Evolutionary conservation across 805 yeast species (phyloP), one percentile per base, ranked within the genome.

Genomic region (Ogataea trehalophila): DNA sequence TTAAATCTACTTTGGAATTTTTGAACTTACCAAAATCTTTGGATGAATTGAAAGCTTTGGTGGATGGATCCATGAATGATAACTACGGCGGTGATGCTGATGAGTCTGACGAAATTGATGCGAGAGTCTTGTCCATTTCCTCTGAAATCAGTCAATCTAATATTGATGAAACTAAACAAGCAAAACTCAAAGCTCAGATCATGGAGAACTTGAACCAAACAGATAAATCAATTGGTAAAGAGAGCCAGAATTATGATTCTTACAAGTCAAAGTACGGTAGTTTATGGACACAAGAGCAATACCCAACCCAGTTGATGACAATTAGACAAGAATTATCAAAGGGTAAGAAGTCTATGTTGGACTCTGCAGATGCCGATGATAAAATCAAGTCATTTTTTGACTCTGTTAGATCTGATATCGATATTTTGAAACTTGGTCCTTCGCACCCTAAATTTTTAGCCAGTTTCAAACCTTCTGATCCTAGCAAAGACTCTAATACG

Each of bases 1-100:
- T 85, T 42, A 66, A 74, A 2, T 87, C 96, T 1, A 87, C 87
- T 9, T 73, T 90, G 48, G 98, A 90, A 57, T 89, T 78, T 56
- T 75, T 89, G 54, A 83, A 84, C 47, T 70, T 92, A 46, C 96
- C 97, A 2, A 73, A 73, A 39, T 76, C 87, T 2, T 65, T 87
- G 34, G 74, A 69, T 15, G 81, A 77, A 20, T 61, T 87, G 38
- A 80, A 78, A 51, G 46, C 51, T n/a, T 48, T 66, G 23, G 41
- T 62, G 6, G 56, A 50, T n/a, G 31, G 9, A 11, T 14, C 33
- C 16, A 39, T n/a, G 26, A 46, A 44, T 5, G 48, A 50, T 3
- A 23, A 41, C 16, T 13, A 35, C 16, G 37, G 46, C 5, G 49
- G 43, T 4, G 58, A 57, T n/a, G 55, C 52, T 5, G 51, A 53